These are phyloP conservation scores for Botrytis paeoniae DNA, from an alignment of 2,329 filamentous ascomycete species.

Conservation along the genomic window DNA sequence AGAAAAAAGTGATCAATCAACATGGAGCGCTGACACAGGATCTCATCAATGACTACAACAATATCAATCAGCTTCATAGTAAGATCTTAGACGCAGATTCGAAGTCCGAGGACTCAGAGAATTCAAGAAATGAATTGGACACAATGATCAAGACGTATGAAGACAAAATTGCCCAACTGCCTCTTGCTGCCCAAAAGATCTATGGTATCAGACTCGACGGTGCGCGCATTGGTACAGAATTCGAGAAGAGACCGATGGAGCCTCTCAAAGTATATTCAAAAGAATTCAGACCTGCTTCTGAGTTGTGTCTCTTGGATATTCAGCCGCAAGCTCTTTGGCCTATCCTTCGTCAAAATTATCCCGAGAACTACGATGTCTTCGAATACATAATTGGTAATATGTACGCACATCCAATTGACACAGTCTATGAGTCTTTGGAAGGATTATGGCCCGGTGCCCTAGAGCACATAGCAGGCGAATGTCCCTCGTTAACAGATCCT, in stretches of 20 bases:
- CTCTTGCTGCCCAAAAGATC: not conserved
- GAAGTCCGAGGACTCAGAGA: not conserved
- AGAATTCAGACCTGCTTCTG: conserved; percentile 66
- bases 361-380: conserved; percentile 46
- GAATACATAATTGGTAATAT: conserved; percentile 51
- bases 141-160: not conserved
- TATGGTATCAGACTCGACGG: not conserved
- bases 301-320: conserved; percentile 62
- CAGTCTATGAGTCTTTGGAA: conserved; percentile 48
- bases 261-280: conserved; percentile 55
- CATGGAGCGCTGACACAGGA: not conserved
- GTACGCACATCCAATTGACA: conserved; percentile 37
- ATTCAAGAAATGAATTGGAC: not conserved
- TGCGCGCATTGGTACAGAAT: conserved; percentile 9
- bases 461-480: conserved; percentile 50
- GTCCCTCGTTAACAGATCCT: conserved; percentile 50
- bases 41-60: conserved; percentile 1
- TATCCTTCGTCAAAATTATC: conserved; percentile 44
- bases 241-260: conserved; percentile 56
- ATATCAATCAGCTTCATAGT: not conserved
- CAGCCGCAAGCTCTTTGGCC: conserved; percentile 56
- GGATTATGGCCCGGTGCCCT: conserved; percentile 57
- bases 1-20: not conserved
- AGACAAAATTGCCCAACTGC: not conserved
- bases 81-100: not conserved